phyloP scores from a whole-genome alignment of 176 grass and related monocot species.

The Ensete ventricosum region DNA sequence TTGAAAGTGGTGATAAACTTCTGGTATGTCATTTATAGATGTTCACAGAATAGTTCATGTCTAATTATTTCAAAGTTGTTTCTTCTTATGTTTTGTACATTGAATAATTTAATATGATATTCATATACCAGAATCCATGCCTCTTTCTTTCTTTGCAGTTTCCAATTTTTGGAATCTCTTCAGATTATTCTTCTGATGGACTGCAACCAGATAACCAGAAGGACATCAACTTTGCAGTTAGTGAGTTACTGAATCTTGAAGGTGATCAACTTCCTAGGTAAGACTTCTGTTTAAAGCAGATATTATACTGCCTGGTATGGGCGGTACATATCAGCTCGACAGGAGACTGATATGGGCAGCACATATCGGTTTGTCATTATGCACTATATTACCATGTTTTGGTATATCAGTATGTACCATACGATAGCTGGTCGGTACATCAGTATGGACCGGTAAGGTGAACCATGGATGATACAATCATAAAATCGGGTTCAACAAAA shows the following conservation, averaged over 20 bases:
- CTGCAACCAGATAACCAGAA: conserved; percentile 23
- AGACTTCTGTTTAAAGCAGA: conserved; percentile 6
- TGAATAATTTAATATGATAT: background rate
- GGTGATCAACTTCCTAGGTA: conserved; percentile 60
- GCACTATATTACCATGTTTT: too few relatives aligned
- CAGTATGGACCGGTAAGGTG: too few relatives aligned
- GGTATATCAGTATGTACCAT: too few relatives aligned
- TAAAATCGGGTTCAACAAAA: too few relatives aligned
- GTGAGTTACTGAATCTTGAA: conserved; percentile 45
- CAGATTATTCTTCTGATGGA: conserved; percentile 32
- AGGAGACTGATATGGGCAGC: too few relatives aligned
- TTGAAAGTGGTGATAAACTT: conserved; percentile 55
- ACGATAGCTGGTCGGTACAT: too few relatives aligned
- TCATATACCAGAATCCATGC: background rate
- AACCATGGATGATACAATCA: too few relatives aligned
- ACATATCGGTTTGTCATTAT: too few relatives aligned
- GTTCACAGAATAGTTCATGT: background rate
- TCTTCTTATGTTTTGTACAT: background rate
- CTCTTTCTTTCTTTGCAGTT: conserved; percentile 38
- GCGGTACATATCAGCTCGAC: too few relatives aligned
- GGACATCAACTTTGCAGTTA: conserved; percentile 46
- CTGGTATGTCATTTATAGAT: conserved; percentile 43
- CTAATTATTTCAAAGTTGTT: background rate
- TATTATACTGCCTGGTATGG: background rate
- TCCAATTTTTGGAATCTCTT: conserved; percentile 30